Percentiles rank a stretch among this genome's conserved stretches.
Conservation (phyloP, 2,329 filamentous ascomycete species). For the Microsporum ferrugineum region DNA sequence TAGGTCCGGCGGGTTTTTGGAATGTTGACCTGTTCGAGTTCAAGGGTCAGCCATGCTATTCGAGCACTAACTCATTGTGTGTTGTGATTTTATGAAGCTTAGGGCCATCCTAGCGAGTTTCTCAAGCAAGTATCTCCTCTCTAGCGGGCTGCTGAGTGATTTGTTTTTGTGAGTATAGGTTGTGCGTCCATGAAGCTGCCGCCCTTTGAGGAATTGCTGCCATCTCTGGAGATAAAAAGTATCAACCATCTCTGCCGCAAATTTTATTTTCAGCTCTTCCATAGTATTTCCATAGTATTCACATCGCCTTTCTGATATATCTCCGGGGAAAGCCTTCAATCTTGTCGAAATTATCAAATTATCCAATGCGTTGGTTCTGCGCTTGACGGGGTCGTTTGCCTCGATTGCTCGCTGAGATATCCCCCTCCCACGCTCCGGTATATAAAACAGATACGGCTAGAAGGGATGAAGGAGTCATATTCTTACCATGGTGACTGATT, state of each 20-base stretch:
- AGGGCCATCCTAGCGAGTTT: not conserved
- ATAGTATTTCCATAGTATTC: not conserved
- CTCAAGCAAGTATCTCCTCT: not conserved
- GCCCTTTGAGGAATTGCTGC: not conserved
- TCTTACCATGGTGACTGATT: slow-evolving; percentile 40
- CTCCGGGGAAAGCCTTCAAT: not conserved
- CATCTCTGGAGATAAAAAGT: not conserved
- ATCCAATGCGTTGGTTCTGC: not conserved
- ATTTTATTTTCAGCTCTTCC: not conserved
- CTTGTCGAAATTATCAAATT: not conserved
- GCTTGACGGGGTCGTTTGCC: not conserved
- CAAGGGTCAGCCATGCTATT: not conserved
- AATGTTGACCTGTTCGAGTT: slow-evolving; percentile 74
- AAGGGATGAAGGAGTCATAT: slow-evolving; percentile 10
- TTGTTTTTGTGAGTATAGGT: not conserved
- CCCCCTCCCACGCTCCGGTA: slow-evolving; percentile 15
- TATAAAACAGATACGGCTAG: slow-evolving; percentile 10
- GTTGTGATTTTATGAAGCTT: not conserved
- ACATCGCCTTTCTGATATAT: not conserved
- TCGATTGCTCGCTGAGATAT: slow-evolving; percentile 3
- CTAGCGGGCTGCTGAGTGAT: too few species aligned
- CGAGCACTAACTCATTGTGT: slow-evolving; percentile 7
- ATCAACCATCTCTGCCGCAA: not conserved
- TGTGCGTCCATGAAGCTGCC: not conserved
- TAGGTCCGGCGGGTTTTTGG: slow-evolving; percentile 95